Evolutionary conservation across 2,329 filamentous ascomycete species (phyloP), one percentile per base, ranked within the genome.

Genomic region (Sodiomyces alkalinus): DNA sequence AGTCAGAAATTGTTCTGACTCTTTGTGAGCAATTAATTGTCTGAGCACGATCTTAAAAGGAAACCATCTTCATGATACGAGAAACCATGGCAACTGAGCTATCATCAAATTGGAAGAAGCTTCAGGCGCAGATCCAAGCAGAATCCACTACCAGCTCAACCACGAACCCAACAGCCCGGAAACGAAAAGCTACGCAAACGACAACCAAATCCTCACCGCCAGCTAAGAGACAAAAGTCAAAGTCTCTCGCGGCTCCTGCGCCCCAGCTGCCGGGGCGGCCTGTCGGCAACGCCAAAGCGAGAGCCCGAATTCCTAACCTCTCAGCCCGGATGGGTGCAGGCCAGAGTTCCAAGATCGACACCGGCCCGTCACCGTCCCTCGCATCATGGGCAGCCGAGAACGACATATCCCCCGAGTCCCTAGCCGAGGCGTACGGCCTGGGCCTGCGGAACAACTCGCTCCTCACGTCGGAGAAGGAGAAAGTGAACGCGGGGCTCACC

Each of bases 41-140:
- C n/a, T n/a, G n/a, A n/a, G n/a, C n/a, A n/a, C n/a, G n/a, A n/a
- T n/a, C n/a, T n/a, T n/a, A n/a, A n/a, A n/a, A n/a, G n/a, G 5
- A 16, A 7, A 6, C 4, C 17, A 19, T 7, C 2, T 14, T 20
- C n/a, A 23, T 6, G 17, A 21, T 4, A 3, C 3, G 14, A 29
- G 32, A 37, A 31, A 41, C 22, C 35, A 63, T 63, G 59, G 51
- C 57, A 20, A 49, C 50, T 20, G 57, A 56, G 41, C 52, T 76
- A 19, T 77, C 72, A 9, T 72, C 68, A 30, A 86, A 86, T 48
- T 86, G 80, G 80, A 83, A 82, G 54, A 77, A 68, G 54, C 62
- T 86, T 30, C 78, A 83, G 54, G 66, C 68, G 39, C 65, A 64
- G 41, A 54, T 72, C 41, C 61, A 67, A 43, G 47, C 58, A 22